Conservation (phyloP, 2,329 filamentous ascomycete species). For the Sporothrix humicola region DNA sequence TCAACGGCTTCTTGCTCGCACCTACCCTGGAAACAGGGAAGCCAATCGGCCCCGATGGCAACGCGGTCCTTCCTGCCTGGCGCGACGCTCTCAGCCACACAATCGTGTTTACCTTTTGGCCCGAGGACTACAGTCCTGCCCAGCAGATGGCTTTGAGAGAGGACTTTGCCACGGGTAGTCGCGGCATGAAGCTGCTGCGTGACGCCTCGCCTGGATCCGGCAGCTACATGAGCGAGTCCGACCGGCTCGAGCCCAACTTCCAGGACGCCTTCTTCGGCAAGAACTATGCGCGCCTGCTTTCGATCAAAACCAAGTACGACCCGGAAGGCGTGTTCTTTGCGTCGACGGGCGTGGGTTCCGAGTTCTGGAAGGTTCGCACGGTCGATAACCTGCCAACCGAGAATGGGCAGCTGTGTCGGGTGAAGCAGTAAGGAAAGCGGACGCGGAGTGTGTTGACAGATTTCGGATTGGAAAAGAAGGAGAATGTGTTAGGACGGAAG, state of each 20-base stretch:
- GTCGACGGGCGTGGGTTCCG: conserved; percentile 31
- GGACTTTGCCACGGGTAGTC: conserved; percentile 46
- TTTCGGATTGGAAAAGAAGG: neutral
- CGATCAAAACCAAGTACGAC: conserved; percentile 36
- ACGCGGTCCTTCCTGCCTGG: conserved; percentile 36
- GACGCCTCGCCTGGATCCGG: conserved; percentile 47
- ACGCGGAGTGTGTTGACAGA: neutral
- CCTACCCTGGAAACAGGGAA: conserved; percentile 27
- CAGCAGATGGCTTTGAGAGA: conserved; percentile 48
- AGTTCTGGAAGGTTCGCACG: conserved; percentile 33
- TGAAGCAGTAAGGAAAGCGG: neutral
- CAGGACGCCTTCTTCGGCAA: conserved; percentile 38
- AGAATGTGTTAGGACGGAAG: neutral
- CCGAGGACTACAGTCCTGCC: conserved; percentile 51
- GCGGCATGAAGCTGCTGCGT: conserved; percentile 23
- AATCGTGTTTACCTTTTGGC: conserved; percentile 48
- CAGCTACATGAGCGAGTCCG: conserved; percentile 54
- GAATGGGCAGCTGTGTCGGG: conserved; percentile 25
- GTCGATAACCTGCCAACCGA: conserved; percentile 14
- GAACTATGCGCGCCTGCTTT: conserved; percentile 36
- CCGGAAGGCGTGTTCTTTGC: conserved; percentile 37
- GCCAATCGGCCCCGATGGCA: conserved; percentile 28
- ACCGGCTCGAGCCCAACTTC: conserved; percentile 33
- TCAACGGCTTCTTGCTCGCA: conserved; percentile 28
- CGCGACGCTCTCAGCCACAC: conserved; percentile 43